Base-by-base conservation (phyloP, 768 basidiomycete genomes). In the Kwoniella bestiolae region DNA sequence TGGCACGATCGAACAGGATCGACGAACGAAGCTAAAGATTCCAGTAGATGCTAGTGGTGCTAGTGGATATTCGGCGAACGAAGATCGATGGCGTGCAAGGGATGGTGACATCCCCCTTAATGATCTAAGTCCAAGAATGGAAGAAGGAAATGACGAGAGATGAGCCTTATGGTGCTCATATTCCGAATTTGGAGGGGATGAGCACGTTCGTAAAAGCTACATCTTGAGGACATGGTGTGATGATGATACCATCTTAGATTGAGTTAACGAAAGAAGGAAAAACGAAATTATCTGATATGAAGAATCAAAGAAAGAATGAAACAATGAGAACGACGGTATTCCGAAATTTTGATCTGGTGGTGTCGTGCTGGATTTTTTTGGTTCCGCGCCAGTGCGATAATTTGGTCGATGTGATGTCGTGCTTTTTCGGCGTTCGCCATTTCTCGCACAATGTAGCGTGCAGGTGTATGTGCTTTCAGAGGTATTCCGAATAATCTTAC, bases 361-460 rank as follows among this genome's bases (percentile, higher is more conserved):
- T n/a, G n/a, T n/a, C n/a, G n/a, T n/a, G n/a, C n/a, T n/a, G n/a
- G n/a, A 47, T 47, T 47, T 47, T 50, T 21, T 16, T 21, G 29
- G 31, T 32, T 9, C 25, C 49, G 52, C 29, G 18, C 32, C 1
- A 55, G 9, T 55, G 29, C 29, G 21, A 14, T 25, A 51, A 12
- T 7, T 28, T 34, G 34, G 31, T 55, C 6, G 29, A 14, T 3
- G 23, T 35, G 50, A 25, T 26, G 50, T 51, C 21, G 26, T 51
- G 21, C 12, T 51, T 51, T 16, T 8, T 51, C 50, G 50, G 50
- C 50, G 50, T 51, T 51, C 50, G 50, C 50, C 50, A 51, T 51
- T 51, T 51, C 21, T 26, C 38, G 38, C 38, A 41, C 5, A 11
- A 18, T 18, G 1, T 3, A 3, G 12, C 16, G 35, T 35, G 5